A percentile compares a stretch with the other conserved stretches of the same genome.
Evolutionary conservation across 2,329 filamentous ascomycete genomes (phyloP).

Genomic region (Drechslera avenae): DNA sequence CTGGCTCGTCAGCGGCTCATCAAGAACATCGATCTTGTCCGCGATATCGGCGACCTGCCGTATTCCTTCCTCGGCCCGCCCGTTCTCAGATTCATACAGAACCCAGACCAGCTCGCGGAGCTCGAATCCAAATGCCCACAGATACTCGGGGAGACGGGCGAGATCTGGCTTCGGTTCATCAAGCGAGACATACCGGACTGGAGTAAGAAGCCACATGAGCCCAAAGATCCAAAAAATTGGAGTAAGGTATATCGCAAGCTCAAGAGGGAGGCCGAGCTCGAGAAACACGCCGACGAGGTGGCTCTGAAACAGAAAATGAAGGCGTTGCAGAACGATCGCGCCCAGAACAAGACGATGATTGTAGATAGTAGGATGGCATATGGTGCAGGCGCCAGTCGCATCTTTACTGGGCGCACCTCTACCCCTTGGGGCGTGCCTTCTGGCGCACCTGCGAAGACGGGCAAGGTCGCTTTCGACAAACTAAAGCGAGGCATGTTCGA

Average conservation of each 20-base stretch:
- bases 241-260: constrained; percentile 70
- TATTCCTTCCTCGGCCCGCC: constrained; percentile 65
- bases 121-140: constrained; percentile 80
- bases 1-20: constrained; percentile 50
- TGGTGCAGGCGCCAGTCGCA: constrained; percentile 22
- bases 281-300: constrained; percentile 41
- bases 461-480: constrained; percentile 45
- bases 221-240: constrained; percentile 71
- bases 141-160: constrained; percentile 69
- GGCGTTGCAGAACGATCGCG: constrained; percentile 38
- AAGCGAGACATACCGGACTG: constrained; percentile 74
- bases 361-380: constrained; percentile 35
- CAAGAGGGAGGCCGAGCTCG: constrained; percentile 47
- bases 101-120: constrained; percentile 70
- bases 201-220: constrained; percentile 66
- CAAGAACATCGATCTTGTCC: constrained; percentile 56
- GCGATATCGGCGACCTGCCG: constrained; percentile 73
- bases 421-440: constrained; percentile 29
- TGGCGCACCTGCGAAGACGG: constrained; percentile 40
- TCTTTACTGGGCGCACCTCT: constrained; percentile 23
- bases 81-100: constrained; percentile 73
- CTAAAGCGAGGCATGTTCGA: constrained; percentile 42
- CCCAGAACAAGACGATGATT: constrained; percentile 40
- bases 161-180: constrained; percentile 82
- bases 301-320: constrained; percentile 40